Percentiles rank a stretch among this genome's conserved stretches.
phyloP scores from a whole-genome alignment of 805 yeast species.

The Pichia rugopelliculosa region DNA sequence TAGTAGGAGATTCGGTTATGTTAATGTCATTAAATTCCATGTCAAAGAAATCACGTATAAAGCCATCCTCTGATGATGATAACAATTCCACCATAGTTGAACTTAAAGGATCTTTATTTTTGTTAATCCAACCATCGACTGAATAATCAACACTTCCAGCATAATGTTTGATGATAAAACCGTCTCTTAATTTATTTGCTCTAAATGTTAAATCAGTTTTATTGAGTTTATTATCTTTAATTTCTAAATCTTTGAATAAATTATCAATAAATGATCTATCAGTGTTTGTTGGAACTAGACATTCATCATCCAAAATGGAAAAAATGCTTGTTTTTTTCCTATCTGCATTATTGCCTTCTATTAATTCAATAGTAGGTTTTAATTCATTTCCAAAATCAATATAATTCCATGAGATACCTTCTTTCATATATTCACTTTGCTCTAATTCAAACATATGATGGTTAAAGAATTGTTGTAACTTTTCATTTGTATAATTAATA shows the following conservation, averaged over 20 bases:
- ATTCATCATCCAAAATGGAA: slow-evolving; percentile 87
- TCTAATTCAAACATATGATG: slow-evolving; percentile 56
- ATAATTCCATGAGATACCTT: slow-evolving; percentile 59
- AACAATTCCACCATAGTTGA: slow-evolving; percentile 63
- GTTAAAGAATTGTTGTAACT: slow-evolving; percentile 53
- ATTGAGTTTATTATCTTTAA: slow-evolving; percentile 22
- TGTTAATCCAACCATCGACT: slow-evolving; percentile 87
- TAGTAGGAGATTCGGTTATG: slow-evolving; percentile 25
- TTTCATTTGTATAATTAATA: slow-evolving; percentile 55
- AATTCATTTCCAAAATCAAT: slow-evolving; percentile 93
- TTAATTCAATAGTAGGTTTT: slow-evolving; percentile 88
- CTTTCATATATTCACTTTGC: slow-evolving; percentile 52
- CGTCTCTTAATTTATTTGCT: slow-evolving; percentile 66
- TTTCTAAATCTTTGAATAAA: slow-evolving; percentile 57
- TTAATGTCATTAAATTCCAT: slow-evolving; percentile 14
- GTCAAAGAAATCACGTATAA: slow-evolving; percentile 50
- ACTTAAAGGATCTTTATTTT: slow-evolving; percentile 88
- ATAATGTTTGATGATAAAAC: slow-evolving; percentile 82
- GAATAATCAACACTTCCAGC: slow-evolving; percentile 96
- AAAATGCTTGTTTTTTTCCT: slow-evolving; percentile 62
- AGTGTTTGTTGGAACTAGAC: slow-evolving; percentile 85
- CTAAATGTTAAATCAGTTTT: slow-evolving; percentile 42
- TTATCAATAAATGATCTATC: slow-evolving; percentile 80
- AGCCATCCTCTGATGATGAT: slow-evolving; percentile 45
- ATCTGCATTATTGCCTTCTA: slow-evolving; percentile 53